Percentiles rank a stretch among this genome's conserved stretches.
These are phyloP conservation scores for Cinnamomum micranthum DNA, from an alignment of 164 flowering plant genomes.

Conservation along the genomic window DNA sequence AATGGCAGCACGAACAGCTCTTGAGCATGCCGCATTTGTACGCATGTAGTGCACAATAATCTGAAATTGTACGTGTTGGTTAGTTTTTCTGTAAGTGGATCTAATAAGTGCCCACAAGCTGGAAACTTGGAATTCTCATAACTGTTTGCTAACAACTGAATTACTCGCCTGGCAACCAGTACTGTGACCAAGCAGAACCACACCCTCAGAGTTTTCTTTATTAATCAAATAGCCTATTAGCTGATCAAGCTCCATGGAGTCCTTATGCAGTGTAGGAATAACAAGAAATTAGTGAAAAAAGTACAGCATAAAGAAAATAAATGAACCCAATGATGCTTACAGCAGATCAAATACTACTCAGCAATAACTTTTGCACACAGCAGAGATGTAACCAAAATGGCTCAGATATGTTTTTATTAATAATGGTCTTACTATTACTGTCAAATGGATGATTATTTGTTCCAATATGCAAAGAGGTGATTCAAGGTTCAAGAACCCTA, in stretches of 20 bases:
- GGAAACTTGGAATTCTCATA: too few species aligned
- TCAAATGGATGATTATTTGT: too few species aligned
- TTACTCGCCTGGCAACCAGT: slow-evolving; percentile 88
- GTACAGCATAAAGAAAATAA: background rate
- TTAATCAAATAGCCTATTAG: slow-evolving; percentile 77
- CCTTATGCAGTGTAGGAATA: slow-evolving; percentile 39
- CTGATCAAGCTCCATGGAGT: slow-evolving; percentile 90
- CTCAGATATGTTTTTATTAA: too few species aligned
- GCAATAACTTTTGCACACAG: too few species aligned
- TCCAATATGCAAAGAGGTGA: too few species aligned
- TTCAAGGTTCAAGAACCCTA: too few species aligned
- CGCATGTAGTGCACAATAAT: slow-evolving; percentile 91
- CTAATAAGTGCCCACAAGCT: too few species aligned
- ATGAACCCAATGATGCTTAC: background rate
- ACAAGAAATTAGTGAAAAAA: slow-evolving; percentile 6
- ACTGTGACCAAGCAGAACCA: slow-evolving; percentile 90
- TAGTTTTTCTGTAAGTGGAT: too few species aligned
- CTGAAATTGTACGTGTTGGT: slow-evolving; percentile 26
- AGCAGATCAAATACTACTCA: too few species aligned
- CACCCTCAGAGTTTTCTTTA: slow-evolving; percentile 96
- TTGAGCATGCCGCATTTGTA: slow-evolving; percentile 87
- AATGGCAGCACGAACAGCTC: slow-evolving; percentile 94
- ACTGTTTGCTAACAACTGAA: background rate
- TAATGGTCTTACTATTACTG: too few species aligned
- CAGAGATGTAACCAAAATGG: too few species aligned